Evolutionary conservation across 2,329 filamentous ascomycete species (phyloP).

Genomic region (Chrysoporthe deuterocubensis): DNA sequence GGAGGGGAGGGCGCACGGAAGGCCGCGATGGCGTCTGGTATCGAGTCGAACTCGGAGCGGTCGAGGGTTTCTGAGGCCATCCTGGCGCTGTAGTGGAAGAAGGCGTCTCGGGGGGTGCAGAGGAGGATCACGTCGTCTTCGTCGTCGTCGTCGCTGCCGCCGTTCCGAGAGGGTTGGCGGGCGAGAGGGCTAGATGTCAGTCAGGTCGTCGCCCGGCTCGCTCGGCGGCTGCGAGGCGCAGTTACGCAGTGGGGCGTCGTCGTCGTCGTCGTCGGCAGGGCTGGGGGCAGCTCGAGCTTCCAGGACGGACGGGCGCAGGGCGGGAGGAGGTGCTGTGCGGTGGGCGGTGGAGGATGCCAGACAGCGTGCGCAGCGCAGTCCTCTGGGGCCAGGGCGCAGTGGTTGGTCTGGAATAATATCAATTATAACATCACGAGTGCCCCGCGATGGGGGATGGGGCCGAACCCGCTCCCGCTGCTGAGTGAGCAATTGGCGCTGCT

Average conservation of each 20-base stretch:
- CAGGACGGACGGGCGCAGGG: too few relatives aligned
- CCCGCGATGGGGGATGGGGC: slow-evolving; percentile 4
- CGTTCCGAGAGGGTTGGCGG: background rate
- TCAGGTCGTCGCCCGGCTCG: too few relatives aligned
- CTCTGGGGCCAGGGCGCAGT: too few relatives aligned
- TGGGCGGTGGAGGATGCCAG: too few relatives aligned
- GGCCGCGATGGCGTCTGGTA: slow-evolving; percentile 66
- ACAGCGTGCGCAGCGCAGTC: too few relatives aligned
- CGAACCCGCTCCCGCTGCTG: background rate
- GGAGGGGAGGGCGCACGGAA: slow-evolving; percentile 56
- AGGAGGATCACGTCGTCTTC: background rate
- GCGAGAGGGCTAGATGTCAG: too few relatives aligned
- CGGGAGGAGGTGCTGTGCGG: too few relatives aligned
- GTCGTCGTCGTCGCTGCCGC: background rate
- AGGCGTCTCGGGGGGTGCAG: too few relatives aligned
- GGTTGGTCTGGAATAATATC: background rate
- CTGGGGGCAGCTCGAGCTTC: too few relatives aligned
- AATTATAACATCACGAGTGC: slow-evolving; percentile 1
- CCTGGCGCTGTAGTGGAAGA: slow-evolving; percentile 14
- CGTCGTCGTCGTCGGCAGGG: too few relatives aligned
- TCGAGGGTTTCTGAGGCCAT: slow-evolving; percentile 59
- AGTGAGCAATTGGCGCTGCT: slow-evolving; percentile 16
- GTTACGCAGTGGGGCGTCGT: too few relatives aligned
- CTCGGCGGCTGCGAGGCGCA: too few relatives aligned
- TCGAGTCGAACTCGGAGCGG: slow-evolving; percentile 63